Evolutionary conservation across 805 yeast species (phyloP).

Genomic region (Saturnispora saitoi): DNA sequence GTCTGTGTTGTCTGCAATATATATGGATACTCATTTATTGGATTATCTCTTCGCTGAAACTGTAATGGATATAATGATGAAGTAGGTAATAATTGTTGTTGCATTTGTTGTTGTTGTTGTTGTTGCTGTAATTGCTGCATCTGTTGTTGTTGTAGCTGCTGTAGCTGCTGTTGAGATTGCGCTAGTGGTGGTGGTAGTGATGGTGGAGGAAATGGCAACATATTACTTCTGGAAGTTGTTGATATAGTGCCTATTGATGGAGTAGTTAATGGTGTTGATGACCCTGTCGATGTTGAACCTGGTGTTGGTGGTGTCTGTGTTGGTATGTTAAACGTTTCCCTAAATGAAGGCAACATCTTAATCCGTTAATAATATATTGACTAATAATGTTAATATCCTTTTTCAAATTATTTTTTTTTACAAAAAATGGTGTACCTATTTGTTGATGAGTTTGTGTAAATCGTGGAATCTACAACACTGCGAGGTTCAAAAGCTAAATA

Average conservation of each 20-base stretch:
- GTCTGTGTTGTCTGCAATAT: background rate
- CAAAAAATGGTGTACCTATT: background rate
- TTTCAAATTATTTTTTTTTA: background rate
- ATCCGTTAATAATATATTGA: background rate
- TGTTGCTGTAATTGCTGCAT: background rate
- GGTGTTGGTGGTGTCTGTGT: constrained; percentile 4
- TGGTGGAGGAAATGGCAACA: background rate
- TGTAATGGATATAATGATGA: background rate
- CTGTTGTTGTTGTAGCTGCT: background rate
- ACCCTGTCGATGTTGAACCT: constrained; percentile 5
- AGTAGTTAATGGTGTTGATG: background rate
- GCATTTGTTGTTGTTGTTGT: constrained; percentile 1
- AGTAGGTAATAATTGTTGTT: background rate
- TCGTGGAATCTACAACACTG: no score
- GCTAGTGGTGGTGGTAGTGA: background rate
- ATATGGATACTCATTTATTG: background rate
- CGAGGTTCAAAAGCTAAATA: no score
- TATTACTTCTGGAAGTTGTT: background rate
- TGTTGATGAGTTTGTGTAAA: no score
- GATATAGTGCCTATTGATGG: background rate
- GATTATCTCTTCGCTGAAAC: background rate
- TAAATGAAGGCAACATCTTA: constrained; percentile 3
- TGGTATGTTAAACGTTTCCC: constrained; percentile 2
- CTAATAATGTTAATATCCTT: background rate
- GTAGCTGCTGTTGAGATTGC: background rate